phyloP scores from a whole-genome alignment of 352 stramenopile genomes.

The Globisporangium lucens region DNA sequence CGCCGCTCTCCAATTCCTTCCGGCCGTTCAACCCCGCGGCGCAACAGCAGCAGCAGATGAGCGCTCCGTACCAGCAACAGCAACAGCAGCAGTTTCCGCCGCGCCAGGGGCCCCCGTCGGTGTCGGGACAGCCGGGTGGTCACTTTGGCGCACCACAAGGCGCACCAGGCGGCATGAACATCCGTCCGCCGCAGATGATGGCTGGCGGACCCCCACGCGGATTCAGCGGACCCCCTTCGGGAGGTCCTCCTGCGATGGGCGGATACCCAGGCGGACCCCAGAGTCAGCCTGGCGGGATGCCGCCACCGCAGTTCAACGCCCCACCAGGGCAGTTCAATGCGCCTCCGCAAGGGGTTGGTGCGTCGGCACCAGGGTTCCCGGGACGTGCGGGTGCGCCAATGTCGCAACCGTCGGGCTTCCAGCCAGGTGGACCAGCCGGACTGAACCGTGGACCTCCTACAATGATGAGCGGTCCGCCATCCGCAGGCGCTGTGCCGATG shows the following conservation, averaged over 20 bases:
- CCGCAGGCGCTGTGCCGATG: conserved; percentile 12
- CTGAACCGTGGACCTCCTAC: conserved; percentile 20
- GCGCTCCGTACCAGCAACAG: conserved; percentile 26
- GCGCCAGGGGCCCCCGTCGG: conserved; percentile 22
- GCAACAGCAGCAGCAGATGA: conserved; percentile 31
- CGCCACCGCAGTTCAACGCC: conserved; percentile 18
- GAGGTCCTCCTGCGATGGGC: conserved; percentile 24
- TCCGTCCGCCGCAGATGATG: conserved; percentile 22
- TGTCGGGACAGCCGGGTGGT: conserved; percentile 15
- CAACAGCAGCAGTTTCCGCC: conserved; percentile 16
- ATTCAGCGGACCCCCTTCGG: conserved; percentile 18
- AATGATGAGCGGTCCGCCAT: conserved; percentile 32
- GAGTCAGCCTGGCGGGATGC: conserved; percentile 17
- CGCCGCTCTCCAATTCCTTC: conserved; percentile 36
- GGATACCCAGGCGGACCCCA: conserved; percentile 19
- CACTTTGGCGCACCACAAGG: conserved; percentile 35
- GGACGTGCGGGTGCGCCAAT: conserved; percentile 20
- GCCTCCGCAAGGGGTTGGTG: not conserved
- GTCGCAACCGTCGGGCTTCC: conserved; percentile 20
- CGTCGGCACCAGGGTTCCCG: conserved; percentile 16
- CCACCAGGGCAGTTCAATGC: conserved; percentile 16
- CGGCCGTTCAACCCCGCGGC: conserved; percentile 57
- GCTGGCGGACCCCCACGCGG: conserved; percentile 11
- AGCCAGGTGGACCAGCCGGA: conserved; percentile 5
- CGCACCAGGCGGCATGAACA: conserved; percentile 23